Conservation (phyloP, 352 stramenopile species). For the Phytophthora pinifolia region DNA sequence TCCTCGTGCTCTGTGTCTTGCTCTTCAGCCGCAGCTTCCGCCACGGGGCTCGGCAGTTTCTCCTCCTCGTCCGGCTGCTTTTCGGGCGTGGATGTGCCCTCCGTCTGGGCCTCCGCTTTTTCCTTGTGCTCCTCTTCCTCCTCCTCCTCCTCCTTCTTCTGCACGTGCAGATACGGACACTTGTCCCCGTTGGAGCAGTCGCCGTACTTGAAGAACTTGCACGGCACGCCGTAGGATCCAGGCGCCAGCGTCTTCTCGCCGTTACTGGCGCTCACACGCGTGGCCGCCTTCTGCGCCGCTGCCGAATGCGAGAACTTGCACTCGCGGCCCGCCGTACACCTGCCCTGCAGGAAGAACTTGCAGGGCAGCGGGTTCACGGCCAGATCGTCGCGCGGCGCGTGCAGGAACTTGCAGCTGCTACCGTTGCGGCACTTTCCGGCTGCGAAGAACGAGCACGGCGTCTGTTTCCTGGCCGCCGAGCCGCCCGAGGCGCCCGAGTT, state of each 20-base stretch:
- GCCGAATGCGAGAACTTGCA: constrained; percentile 68
- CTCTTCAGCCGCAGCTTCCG: constrained; percentile 18
- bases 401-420: constrained; percentile 64
- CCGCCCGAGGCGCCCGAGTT: constrained; percentile 16
- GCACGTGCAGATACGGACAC: constrained; percentile 68
- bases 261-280: constrained; percentile 37
- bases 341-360: constrained; percentile 73
- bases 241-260: constrained; percentile 45
- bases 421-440: constrained; percentile 71
- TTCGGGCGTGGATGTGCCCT: constrained; percentile 18
- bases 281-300: constrained; percentile 23
- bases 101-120: constrained; percentile 36
- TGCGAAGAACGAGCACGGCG: constrained; percentile 67
- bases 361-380: constrained; percentile 47
- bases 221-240: constrained; percentile 51
- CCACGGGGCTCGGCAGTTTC: constrained; percentile 19
- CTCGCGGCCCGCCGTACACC: constrained; percentile 58
- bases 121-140: constrained; percentile 15
- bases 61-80: constrained; percentile 37
- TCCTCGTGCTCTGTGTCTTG: constrained; percentile 12
- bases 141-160: constrained; percentile 29
- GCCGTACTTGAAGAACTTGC: constrained; percentile 74
- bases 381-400: constrained; percentile 42
- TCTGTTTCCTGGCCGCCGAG: constrained; percentile 22
- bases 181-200: constrained; percentile 60